Evolutionary conservation across 768 basidiomycete genomes (phyloP).

Genomic region (Kwoniella sp.): DNA sequence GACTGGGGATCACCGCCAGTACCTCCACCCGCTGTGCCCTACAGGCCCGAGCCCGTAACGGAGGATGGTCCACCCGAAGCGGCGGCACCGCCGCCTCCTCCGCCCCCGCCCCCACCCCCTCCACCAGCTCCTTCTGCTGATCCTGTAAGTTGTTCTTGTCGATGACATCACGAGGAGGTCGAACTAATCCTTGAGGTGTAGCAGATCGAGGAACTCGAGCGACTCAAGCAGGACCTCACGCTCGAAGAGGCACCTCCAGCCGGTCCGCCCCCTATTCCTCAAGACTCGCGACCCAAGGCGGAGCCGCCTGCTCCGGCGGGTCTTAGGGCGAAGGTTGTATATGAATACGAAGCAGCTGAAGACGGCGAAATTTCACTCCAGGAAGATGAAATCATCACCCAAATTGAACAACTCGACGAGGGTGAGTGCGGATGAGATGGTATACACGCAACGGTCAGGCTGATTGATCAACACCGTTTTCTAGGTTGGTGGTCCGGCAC

Average conservation of each 20-base stretch:
- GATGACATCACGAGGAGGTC: background rate
- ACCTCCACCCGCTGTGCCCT: conserved; percentile 58
- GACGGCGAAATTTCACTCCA: conserved; percentile 79
- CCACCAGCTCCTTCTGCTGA: conserved; percentile 37
- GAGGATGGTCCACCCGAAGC: conserved; percentile 33
- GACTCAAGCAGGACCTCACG: conserved; percentile 49
- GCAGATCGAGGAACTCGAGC: conserved; percentile 49
- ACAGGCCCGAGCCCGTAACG: conserved; percentile 56
- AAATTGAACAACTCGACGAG: conserved; percentile 80
- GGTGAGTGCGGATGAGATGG: conserved; percentile 52
- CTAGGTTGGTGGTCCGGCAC: conserved; percentile 84
- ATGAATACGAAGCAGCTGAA: conserved; percentile 75
- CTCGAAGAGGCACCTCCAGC: conserved; percentile 43
- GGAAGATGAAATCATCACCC: conserved; percentile 79
- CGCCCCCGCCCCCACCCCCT: conserved; percentile 50
- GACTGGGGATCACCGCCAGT: conserved; percentile 58
- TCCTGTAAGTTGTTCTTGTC: conserved; percentile 28
- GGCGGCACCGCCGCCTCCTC: conserved; percentile 46
- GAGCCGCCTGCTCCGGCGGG: conserved; percentile 58
- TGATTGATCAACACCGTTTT: background rate
- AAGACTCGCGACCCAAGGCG: conserved; percentile 52
- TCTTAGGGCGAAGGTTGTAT: conserved; percentile 72
- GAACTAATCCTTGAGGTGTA: conserved; percentile 1
- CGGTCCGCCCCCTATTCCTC: conserved; percentile 46
- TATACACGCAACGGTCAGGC: background rate